phyloP scores from a whole-genome alignment of 305 asterid genomes.

The Plantago coronopus region DNA sequence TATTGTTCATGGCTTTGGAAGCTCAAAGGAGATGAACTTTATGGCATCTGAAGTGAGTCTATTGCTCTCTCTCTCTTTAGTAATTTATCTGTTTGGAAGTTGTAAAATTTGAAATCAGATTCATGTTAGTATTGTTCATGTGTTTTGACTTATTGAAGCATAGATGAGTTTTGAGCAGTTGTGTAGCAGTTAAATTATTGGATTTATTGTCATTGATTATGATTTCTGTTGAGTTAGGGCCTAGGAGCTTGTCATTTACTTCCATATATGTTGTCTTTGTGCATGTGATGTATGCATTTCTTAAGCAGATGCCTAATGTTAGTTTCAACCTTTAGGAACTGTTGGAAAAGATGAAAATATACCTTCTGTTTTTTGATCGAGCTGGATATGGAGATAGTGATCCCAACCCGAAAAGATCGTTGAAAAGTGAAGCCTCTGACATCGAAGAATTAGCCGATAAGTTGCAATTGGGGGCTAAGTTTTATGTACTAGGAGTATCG shows the following conservation, averaged over 20 bases:
- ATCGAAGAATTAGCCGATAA: slow-evolving; percentile 82
- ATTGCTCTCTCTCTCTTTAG: slow-evolving; percentile 3
- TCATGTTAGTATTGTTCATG: neutral
- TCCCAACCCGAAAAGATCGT: slow-evolving; percentile 71
- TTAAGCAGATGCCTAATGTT: slow-evolving; percentile 27
- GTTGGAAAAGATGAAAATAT: slow-evolving; percentile 58
- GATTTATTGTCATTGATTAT: neutral
- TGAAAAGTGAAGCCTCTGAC: slow-evolving; percentile 76
- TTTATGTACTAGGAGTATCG: slow-evolving; percentile 74
- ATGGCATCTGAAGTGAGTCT: slow-evolving; percentile 62
- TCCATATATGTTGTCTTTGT: neutral
- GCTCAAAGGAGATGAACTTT: slow-evolving; percentile 83
- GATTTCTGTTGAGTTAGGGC: neutral
- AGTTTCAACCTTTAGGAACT: slow-evolving; percentile 50
- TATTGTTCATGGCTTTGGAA: slow-evolving; percentile 86
- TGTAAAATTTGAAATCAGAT: no score
- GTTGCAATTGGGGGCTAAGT: slow-evolving; percentile 61
- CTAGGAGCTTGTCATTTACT: slow-evolving; percentile 1
- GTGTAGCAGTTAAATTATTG: slow-evolving; percentile 2
- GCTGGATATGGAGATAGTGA: slow-evolving; percentile 95
- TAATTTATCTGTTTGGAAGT: neutral
- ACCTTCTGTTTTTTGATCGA: slow-evolving; percentile 65
- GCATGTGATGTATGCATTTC: neutral
- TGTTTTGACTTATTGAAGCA: neutral
- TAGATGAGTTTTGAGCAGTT: neutral